A percentile compares a stretch with the other conserved stretches of the same genome.
phyloP scores from a whole-genome alignment of 2,329 filamentous ascomycete species.

The Pseudogymnoascus pannorum region DNA sequence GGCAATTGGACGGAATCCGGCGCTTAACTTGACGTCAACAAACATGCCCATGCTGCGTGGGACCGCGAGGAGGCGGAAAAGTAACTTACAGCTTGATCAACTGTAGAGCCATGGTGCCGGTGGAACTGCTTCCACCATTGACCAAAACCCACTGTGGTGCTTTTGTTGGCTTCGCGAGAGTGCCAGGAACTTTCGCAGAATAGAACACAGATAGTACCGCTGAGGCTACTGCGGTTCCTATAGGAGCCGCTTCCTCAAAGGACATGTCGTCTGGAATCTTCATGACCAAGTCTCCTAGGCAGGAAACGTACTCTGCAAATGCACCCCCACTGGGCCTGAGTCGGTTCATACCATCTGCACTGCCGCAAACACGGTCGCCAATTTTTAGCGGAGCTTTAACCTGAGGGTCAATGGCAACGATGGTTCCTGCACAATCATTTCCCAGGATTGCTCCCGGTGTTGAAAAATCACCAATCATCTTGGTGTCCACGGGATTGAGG shows the following conservation, averaged over 20 bases:
- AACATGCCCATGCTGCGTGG: no score
- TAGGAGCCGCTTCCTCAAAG: constrained; percentile 25
- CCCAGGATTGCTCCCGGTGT: constrained; percentile 26
- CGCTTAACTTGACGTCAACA: background rate
- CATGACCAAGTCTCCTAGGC: constrained; percentile 34
- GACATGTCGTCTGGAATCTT: constrained; percentile 20
- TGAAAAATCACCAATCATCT: constrained; percentile 23
- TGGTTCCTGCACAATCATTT: constrained; percentile 40
- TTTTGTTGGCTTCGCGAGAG: background rate
- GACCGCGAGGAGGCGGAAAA: no score
- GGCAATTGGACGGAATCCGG: constrained; percentile 24
- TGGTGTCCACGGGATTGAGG: constrained; percentile 28
- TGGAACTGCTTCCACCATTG: constrained; percentile 38
- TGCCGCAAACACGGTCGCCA: constrained; percentile 41
- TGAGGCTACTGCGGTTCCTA: constrained; percentile 19
- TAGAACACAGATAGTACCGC: constrained; percentile 20
- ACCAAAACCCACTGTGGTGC: constrained; percentile 34
- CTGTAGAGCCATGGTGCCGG: constrained; percentile 39
- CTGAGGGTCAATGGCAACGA: constrained; percentile 38
- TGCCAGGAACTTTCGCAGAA: no score
- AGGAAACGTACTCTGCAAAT: constrained; percentile 36
- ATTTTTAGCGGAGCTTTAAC: constrained; percentile 32
- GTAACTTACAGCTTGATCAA: constrained; percentile 32
- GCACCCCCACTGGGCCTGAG: constrained; percentile 27
- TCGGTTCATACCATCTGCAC: constrained; percentile 23